Conservation (phyloP, 1,284 basidiomycete species). For the Cutaneotrichosporon mucoides region DNA sequence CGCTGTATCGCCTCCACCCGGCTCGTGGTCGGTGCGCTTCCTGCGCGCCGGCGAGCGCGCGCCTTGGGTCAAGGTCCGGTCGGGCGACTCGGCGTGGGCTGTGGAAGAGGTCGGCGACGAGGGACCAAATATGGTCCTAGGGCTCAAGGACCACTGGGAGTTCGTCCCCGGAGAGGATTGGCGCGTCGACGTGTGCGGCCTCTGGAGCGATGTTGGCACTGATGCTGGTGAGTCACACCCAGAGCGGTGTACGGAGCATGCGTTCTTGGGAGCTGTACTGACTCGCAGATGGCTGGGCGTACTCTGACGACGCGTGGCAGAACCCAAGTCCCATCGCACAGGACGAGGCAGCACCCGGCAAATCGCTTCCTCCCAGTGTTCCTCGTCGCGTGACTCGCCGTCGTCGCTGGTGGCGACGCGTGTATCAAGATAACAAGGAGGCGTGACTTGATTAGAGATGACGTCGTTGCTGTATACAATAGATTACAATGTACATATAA, state of each 20-base stretch:
- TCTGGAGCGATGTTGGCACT: slow-evolving; percentile 39
- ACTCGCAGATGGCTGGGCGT: slow-evolving; percentile 42
- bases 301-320: slow-evolving; percentile 47
- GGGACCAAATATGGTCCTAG: slow-evolving; percentile 30
- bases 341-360: not conserved
- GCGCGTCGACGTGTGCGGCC: slow-evolving; percentile 42
- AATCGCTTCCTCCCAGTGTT: not conserved
- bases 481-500: too few species aligned
- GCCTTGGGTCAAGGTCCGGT: slow-evolving; percentile 38
- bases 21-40: slow-evolving; percentile 30
- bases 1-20: slow-evolving; percentile 8
- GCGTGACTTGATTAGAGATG: too few species aligned
- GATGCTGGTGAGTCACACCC: slow-evolving; percentile 22
- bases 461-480: too few species aligned
- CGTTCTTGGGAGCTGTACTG: too few species aligned
- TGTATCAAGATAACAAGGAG: slow-evolving; percentile 3
- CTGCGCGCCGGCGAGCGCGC: slow-evolving; percentile 40
- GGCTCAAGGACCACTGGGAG: slow-evolving; percentile 40
- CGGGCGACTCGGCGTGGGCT: slow-evolving; percentile 16
- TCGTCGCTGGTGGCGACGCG: slow-evolving; percentile 19
- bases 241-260: too few species aligned
- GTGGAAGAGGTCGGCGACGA: slow-evolving; percentile 25
- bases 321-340: slow-evolving; percentile 3
- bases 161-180: slow-evolving; percentile 47
- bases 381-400: slow-evolving; percentile 14